These are phyloP conservation scores for Citeromyces matritensis DNA, from an alignment of 805 yeast species.

Conservation along the genomic window DNA sequence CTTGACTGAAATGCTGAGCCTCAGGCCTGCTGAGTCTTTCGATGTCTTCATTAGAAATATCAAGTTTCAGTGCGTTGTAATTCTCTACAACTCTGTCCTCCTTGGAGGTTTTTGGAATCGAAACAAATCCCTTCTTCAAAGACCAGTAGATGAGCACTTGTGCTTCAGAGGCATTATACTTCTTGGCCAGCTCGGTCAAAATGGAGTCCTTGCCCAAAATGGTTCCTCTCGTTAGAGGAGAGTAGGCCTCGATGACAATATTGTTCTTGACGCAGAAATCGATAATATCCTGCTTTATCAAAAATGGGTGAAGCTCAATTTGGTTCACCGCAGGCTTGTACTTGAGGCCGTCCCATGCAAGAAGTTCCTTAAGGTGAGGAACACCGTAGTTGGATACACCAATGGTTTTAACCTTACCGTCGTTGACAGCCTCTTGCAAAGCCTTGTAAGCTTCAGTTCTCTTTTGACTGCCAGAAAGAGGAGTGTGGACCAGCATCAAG, in stretches of 20 bases:
- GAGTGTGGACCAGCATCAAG: constrained; percentile 52
- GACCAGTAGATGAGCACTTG: constrained; percentile 67
- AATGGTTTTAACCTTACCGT: constrained; percentile 43
- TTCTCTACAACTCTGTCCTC: constrained; percentile 36
- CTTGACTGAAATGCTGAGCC: constrained; percentile 16
- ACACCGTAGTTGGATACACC: constrained; percentile 70
- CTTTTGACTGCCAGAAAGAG: constrained; percentile 26
- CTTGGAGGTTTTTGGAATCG: constrained; percentile 52
- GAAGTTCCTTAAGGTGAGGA: constrained; percentile 42
- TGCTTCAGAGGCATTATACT: constrained; percentile 33
- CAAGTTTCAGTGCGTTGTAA: constrained; percentile 19
- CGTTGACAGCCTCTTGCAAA: constrained; percentile 54
- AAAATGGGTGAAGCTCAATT: constrained; percentile 76
- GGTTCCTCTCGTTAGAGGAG: constrained; percentile 56
- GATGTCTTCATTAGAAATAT: constrained; percentile 18
- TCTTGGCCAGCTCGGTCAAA: constrained; percentile 30
- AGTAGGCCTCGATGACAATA: constrained; percentile 58
- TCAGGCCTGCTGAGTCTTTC: constrained; percentile 19
- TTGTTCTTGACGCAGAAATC: constrained; percentile 39
- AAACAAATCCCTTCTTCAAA: constrained; percentile 52
- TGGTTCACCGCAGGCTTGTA: constrained; percentile 65
- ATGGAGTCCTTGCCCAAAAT: constrained; percentile 41
- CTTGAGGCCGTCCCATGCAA: constrained; percentile 36
- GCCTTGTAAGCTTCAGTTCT: constrained; percentile 58
- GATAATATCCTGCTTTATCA: constrained; percentile 49